Evolutionary conservation across 345 rosid species (phyloP).

Genomic region (Cardiospermum halicacabum): DNA sequence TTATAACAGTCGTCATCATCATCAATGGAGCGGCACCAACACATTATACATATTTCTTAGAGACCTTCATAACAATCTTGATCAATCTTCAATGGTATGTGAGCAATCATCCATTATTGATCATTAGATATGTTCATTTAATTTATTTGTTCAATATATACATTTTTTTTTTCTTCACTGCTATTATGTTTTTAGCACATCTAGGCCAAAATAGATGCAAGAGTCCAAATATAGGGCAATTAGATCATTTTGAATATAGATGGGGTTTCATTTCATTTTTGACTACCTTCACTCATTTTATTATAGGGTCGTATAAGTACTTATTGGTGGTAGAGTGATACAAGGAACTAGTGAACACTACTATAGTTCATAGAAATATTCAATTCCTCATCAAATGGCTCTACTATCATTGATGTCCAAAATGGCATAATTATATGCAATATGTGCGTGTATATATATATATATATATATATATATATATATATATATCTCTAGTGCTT

Average conservation of each 20-base stretch:
- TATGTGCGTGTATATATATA: not conserved
- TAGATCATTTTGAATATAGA: conserved; percentile 14
- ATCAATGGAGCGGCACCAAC: conserved; percentile 7
- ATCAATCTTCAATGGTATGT: not conserved
- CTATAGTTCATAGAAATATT: conserved; percentile 31
- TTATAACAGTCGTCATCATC: not conserved
- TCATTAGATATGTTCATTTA: not conserved
- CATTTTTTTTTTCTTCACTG: not conserved
- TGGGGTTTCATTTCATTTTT: conserved; percentile 38
- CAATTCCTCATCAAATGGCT: conserved; percentile 24
- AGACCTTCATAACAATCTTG: not conserved
- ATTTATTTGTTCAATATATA: no score
- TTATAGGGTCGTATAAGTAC: conserved; percentile 21
- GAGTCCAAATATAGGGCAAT: conserved; percentile 17
- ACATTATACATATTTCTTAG: not conserved
- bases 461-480: not conserved
- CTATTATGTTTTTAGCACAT: not conserved
- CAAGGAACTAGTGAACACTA: conserved; percentile 29
- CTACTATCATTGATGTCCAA: conserved; percentile 11
- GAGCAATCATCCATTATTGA: not conserved
- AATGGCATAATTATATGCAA: conserved; percentile 18
- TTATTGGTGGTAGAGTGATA: conserved; percentile 20
- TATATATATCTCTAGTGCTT: not conserved
- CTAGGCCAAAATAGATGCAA: not conserved
- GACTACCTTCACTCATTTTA: conserved; percentile 34